A percentile compares a stretch with the other conserved stretches of the same genome.
Evolutionary conservation across 164 flowering plant genomes (phyloP).

Genomic region (Nelumbo lutea): DNA sequence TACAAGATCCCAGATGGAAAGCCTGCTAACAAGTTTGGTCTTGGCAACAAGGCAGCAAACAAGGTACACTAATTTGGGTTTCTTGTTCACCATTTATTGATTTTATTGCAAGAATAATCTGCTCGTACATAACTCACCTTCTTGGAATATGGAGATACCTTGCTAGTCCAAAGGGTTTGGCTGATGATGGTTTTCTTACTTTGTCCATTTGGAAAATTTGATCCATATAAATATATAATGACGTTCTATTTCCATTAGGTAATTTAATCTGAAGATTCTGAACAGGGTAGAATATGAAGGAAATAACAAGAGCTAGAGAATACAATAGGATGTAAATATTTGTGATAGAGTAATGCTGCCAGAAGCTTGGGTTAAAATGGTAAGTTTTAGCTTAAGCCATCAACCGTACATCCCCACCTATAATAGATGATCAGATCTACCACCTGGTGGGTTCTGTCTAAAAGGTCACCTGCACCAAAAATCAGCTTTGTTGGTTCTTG

Average conservation of each 20-base stretch:
- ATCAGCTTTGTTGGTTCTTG: too few relatives aligned
- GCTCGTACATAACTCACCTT: too few relatives aligned
- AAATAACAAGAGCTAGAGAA: too few relatives aligned
- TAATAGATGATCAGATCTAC: too few relatives aligned
- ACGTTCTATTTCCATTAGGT: not conserved
- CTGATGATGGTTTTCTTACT: not conserved
- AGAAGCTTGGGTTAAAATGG: not conserved
- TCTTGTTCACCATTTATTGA: not conserved
- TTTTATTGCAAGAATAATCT: too few relatives aligned
- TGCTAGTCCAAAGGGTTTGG: not conserved
- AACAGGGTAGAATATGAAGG: too few relatives aligned
- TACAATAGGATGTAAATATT: too few relatives aligned
- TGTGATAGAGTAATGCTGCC: too few relatives aligned
- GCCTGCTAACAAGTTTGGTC: constrained; percentile 93
- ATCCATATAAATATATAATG: not conserved
- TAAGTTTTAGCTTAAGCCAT: too few relatives aligned
- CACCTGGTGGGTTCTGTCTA: too few relatives aligned
- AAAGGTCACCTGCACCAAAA: too few relatives aligned
- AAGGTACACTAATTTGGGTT: constrained; percentile 48
- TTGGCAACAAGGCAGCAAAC: constrained; percentile 91
- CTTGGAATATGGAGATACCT: not conserved
- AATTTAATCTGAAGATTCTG: not conserved
- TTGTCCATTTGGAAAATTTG: not conserved
- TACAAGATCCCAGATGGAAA: constrained; percentile 99
- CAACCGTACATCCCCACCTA: too few relatives aligned